Conservation (phyloP, 805 yeast species). For the Kuraishia borneana region DNA sequence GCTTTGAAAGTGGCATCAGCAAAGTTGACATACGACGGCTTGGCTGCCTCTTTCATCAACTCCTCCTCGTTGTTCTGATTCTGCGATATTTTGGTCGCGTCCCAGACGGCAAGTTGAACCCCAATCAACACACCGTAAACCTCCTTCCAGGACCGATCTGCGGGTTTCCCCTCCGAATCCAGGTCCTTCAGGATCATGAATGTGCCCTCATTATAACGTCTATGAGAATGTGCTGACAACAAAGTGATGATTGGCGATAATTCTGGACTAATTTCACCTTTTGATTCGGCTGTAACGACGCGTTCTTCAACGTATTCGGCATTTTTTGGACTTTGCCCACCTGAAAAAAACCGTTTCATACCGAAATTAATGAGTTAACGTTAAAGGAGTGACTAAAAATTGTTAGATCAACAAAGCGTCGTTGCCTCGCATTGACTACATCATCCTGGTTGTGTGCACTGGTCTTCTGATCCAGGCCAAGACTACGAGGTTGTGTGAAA, state of each 20-base stretch:
- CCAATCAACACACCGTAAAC: constrained; percentile 90
- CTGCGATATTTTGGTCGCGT: constrained; percentile 50
- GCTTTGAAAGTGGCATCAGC: constrained; percentile 83
- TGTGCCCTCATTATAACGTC: constrained; percentile 68
- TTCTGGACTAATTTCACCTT: constrained; percentile 23
- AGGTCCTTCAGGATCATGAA: constrained; percentile 65
- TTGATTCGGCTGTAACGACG: constrained; percentile 1
- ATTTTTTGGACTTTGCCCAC: background rate
- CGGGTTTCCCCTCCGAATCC: constrained; percentile 78
- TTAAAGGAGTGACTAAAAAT: no score
- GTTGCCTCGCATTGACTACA: no score
- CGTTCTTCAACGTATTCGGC: background rate
- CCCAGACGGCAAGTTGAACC: constrained; percentile 89
- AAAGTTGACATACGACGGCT: constrained; percentile 82
- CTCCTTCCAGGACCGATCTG: constrained; percentile 80
- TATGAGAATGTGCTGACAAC: constrained; percentile 60
- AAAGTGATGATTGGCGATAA: constrained; percentile 64
- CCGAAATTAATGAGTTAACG: background rate
- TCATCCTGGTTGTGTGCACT: no score
- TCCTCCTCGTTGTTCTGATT: constrained; percentile 35
- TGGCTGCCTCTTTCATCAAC: constrained; percentile 46
- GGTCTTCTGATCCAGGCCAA: no score
- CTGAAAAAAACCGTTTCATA: constrained; percentile 1
- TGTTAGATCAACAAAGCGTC: no score
- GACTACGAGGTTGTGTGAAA: no score